Percentiles rank a stretch among this genome's conserved stretches.
Evolutionary conservation across 1,284 basidiomycete genomes (phyloP).

Genomic region (Ustanciosporium gigantosporum): DNA sequence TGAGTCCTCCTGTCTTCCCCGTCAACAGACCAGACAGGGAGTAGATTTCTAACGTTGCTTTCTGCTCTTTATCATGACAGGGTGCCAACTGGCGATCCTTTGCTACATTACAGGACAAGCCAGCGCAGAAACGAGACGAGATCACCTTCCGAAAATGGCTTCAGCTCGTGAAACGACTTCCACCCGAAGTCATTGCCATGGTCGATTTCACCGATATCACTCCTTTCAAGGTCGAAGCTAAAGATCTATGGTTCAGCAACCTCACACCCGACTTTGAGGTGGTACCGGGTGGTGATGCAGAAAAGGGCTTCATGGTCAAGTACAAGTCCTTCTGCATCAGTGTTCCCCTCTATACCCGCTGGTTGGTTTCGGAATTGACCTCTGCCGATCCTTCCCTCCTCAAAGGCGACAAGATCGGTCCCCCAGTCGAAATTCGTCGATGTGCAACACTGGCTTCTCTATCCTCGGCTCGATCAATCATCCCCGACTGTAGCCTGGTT

Average conservation of each 20-base stretch:
- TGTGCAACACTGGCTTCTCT: constrained; percentile 20
- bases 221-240: constrained; percentile 10
- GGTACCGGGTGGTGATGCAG: constrained; percentile 6
- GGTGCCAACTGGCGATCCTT: constrained; percentile 73
- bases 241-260: constrained; percentile 39
- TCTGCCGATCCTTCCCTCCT: constrained; percentile 2
- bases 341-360: constrained; percentile 42
- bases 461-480: constrained; percentile 7
- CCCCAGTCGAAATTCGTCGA: constrained; percentile 31
- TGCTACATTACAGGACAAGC: constrained; percentile 60
- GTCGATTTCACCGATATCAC: constrained; percentile 41
- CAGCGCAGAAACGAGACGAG: constrained; percentile 24
- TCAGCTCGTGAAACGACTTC: constrained; percentile 23
- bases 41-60: too few species aligned
- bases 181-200: constrained; percentile 34
- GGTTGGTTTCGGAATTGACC: constrained; percentile 41
- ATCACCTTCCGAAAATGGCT: constrained; percentile 40
- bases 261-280: constrained; percentile 27
- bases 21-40: neutral
- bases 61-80: constrained; percentile 60
- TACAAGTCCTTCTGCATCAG: constrained; percentile 45
- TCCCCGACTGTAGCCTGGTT: constrained; percentile 49
- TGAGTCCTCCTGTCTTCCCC: too few species aligned
- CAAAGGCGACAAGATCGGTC: constrained; percentile 9
- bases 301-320: constrained; percentile 18